Conservation (phyloP, 2,329 filamentous ascomycete genomes). For the Tolypocladium amazonense region DNA sequence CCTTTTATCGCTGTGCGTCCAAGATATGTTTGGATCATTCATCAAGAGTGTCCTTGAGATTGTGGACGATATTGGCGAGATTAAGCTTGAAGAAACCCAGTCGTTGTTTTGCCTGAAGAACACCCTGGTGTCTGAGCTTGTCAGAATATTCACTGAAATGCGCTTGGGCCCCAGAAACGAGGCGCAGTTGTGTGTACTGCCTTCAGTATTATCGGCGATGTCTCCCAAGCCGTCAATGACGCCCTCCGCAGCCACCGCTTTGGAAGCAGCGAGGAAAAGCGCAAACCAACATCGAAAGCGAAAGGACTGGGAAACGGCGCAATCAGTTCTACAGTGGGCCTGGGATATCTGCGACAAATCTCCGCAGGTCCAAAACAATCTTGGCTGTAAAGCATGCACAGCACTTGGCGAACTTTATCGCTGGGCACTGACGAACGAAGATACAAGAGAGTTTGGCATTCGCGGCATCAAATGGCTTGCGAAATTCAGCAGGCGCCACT, state of each 20-base stretch:
- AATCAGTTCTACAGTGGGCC: not conserved
- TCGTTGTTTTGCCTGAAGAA: not conserved
- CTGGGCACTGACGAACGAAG: not conserved
- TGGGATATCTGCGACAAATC: not conserved
- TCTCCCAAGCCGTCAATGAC: not conserved
- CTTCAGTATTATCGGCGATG: not conserved
- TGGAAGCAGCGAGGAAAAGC: not conserved
- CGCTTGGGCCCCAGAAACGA: not conserved
- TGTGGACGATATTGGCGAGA: not conserved
- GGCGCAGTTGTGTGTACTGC: not conserved
- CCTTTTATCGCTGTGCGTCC: not conserved
- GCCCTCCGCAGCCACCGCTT: not conserved
- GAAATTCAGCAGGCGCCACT: not conserved
- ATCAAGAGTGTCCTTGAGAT: not conserved
- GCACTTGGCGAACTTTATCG: not conserved
- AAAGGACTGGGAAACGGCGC: not conserved
- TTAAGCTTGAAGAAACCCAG: not conserved
- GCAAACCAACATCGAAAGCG: not conserved
- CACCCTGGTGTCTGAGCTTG: not conserved
- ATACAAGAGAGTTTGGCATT: not conserved
- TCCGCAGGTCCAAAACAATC: not conserved
- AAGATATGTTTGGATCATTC: not conserved
- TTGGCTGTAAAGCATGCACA: not conserved
- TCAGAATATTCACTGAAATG: not conserved
- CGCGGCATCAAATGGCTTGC: not conserved